phyloP scores from a whole-genome alignment of 768 basidiomycete genomes.

The Tulasnella sp. region DNA sequence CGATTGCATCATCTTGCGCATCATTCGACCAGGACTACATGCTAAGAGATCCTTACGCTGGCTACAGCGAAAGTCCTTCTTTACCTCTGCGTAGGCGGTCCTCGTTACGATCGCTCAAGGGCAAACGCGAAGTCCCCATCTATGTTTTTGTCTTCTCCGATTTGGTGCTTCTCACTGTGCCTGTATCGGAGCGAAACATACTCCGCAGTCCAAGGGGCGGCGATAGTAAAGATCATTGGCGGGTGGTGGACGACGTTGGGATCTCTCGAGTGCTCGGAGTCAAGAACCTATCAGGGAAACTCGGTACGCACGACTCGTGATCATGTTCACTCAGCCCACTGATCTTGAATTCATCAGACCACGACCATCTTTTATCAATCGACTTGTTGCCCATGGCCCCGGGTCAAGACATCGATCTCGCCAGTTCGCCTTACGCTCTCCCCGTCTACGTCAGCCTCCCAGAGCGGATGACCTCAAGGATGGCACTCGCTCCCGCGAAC shows the following conservation, averaged over 20 bases:
- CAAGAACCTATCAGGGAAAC: conserved; percentile 26
- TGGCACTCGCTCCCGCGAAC: conserved; percentile 11
- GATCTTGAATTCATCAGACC: conserved; percentile 15
- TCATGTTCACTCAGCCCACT: neutral
- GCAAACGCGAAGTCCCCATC: conserved; percentile 18
- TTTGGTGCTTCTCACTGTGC: conserved; percentile 46
- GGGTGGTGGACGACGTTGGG: conserved; percentile 36
- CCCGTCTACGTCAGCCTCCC: conserved; percentile 28
- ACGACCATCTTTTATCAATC: conserved; percentile 32
- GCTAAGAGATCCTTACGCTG: neutral
- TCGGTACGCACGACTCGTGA: conserved; percentile 17
- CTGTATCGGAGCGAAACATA: conserved; percentile 19
- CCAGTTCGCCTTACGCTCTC: conserved; percentile 26
- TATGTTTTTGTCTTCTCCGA: conserved; percentile 55
- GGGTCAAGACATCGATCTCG: conserved; percentile 22
- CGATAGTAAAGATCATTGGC: conserved; percentile 27
- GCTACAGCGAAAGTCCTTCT: neutral
- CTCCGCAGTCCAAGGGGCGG: conserved; percentile 18
- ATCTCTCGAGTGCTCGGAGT: conserved; percentile 39
- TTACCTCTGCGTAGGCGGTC: neutral
- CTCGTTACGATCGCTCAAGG: conserved; percentile 1
- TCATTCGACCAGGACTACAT: conserved; percentile 6
- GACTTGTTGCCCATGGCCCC: conserved; percentile 38
- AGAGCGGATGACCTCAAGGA: conserved; percentile 15
- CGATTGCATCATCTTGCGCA: neutral